These are phyloP conservation scores for Trichoderma pleuroti DNA, from an alignment of 2,329 filamentous ascomycete species.

Conservation along the genomic window DNA sequence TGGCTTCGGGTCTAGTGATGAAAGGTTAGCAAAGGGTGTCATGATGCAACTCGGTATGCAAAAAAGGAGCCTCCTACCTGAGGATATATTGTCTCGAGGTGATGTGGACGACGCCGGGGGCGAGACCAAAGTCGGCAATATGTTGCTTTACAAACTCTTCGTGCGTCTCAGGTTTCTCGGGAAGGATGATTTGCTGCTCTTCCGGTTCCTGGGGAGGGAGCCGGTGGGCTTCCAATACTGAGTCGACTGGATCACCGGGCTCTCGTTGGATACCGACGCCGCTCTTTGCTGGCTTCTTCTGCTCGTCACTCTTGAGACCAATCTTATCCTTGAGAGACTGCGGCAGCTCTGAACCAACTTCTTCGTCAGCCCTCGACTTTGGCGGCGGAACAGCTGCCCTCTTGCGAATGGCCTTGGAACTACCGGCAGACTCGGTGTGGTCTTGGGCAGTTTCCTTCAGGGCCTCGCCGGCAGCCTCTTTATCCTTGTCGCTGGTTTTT, in stretches of 20 bases:
- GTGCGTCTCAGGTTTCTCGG: constrained; percentile 46
- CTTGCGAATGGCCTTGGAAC: constrained; percentile 19
- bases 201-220: constrained; percentile 5
- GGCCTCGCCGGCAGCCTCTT: background rate
- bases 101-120: constrained; percentile 50
- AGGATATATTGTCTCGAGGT: constrained; percentile 54
- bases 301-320: constrained; percentile 19
- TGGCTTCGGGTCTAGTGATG: constrained; percentile 67
- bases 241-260: background rate
- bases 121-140: constrained; percentile 44
- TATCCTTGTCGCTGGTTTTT: constrained; percentile 7
- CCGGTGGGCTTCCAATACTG: constrained; percentile 17
- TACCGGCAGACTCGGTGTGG: background rate
- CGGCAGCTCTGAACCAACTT: constrained; percentile 31
- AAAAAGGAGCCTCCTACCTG: constrained; percentile 43
- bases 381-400: constrained; percentile 20
- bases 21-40: constrained; percentile 23
- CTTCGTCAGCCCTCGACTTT: constrained; percentile 21
- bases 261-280: background rate
- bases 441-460: constrained; percentile 5
- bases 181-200: background rate
- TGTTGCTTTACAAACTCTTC: constrained; percentile 49
- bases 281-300: background rate
- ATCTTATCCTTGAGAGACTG: constrained; percentile 34
- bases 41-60: constrained; percentile 23